Percentiles rank a stretch among this genome's conserved stretches.
Conservation (phyloP, 352 stramenopile genomes). For the Globisporangium spinosum region DNA sequence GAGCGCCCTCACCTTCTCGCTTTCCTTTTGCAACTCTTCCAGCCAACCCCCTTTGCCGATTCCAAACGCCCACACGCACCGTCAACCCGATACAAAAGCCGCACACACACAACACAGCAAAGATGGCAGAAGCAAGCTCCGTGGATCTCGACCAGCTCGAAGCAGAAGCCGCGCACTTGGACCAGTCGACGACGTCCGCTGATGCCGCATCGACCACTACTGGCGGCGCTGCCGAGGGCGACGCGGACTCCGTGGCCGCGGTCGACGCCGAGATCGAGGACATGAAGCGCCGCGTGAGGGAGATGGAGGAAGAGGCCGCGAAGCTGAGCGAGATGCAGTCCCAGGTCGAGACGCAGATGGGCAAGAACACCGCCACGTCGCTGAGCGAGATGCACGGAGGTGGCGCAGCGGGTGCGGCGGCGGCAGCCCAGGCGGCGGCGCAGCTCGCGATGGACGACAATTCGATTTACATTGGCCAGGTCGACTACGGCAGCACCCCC, state of each 20-base stretch:
- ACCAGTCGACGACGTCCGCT: neutral
- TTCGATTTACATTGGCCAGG: slow-evolving; percentile 95
- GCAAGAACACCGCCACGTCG: slow-evolving; percentile 46
- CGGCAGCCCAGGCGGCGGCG: slow-evolving; percentile 24
- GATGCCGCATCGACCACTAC: neutral
- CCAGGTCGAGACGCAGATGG: slow-evolving; percentile 77
- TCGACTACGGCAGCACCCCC: slow-evolving; percentile 95
- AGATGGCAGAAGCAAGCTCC: slow-evolving; percentile 16
- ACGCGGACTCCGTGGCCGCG: slow-evolving; percentile 33
- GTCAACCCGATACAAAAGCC: neutral
- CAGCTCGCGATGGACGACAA: slow-evolving; percentile 55
- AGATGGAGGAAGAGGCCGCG: slow-evolving; percentile 82
- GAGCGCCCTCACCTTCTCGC: neutral
- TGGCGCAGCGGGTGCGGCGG: slow-evolving; percentile 1
- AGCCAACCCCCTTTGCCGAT: neutral
- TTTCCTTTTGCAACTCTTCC: neutral
- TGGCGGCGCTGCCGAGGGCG: slow-evolving; percentile 15
- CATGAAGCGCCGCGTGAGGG: slow-evolving; percentile 78
- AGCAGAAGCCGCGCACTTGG: slow-evolving; percentile 19
- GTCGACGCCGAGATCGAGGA: slow-evolving; percentile 78
- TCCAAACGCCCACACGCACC: neutral
- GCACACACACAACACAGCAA: neutral
- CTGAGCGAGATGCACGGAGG: slow-evolving; percentile 39
- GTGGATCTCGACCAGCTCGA: slow-evolving; percentile 25
- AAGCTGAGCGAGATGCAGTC: slow-evolving; percentile 84